Percentiles rank a stretch among this genome's conserved stretches.
phyloP scores from a whole-genome alignment of 2,329 filamentous ascomycete genomes.

The Colletotrichum higginsianum region DNA sequence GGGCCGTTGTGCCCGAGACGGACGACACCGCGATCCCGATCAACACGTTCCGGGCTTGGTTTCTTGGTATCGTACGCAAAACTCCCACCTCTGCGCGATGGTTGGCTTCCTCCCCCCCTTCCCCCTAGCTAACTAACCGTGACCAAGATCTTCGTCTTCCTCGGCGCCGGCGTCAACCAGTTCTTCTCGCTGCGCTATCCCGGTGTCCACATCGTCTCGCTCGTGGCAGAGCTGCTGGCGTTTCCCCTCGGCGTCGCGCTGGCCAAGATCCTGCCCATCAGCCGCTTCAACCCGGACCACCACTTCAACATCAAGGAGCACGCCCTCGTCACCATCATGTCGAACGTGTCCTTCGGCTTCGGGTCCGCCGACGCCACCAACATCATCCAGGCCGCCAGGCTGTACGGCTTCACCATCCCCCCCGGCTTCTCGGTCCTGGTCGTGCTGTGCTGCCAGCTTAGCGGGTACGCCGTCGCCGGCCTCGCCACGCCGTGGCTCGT shows the following conservation, averaged over 20 bases:
- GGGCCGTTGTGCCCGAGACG: constrained; percentile 57
- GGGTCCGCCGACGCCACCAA: constrained; percentile 51
- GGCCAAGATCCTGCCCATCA: constrained; percentile 54
- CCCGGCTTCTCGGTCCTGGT: constrained; percentile 51
- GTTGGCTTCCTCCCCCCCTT: not conserved
- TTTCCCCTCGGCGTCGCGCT: constrained; percentile 59
- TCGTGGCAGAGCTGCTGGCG: constrained; percentile 56
- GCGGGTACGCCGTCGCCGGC: constrained; percentile 64
- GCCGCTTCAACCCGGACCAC: constrained; percentile 58
- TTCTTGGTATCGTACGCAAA: constrained; percentile 60
- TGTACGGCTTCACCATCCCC: constrained; percentile 58
- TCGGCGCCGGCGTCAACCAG: constrained; percentile 53
- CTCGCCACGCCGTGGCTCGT: constrained; percentile 59
- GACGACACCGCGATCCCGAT: constrained; percentile 51
- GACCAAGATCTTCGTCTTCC: constrained; percentile 44
- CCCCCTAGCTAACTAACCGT: not conserved
- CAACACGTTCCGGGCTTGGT: constrained; percentile 60
- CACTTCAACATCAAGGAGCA: constrained; percentile 64
- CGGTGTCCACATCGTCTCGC: constrained; percentile 53
- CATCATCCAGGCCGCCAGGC: constrained; percentile 59
- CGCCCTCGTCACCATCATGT: constrained; percentile 64
- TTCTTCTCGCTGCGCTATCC: constrained; percentile 59
- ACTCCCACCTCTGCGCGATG: constrained; percentile 43
- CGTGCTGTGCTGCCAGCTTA: constrained; percentile 62
- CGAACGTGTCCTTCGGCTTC: constrained; percentile 63